Percentiles rank a stretch among this genome's conserved stretches.
Evolutionary conservation across 2,329 filamentous ascomycete species (phyloP).

Genomic region (Colletotrichum sp.): DNA sequence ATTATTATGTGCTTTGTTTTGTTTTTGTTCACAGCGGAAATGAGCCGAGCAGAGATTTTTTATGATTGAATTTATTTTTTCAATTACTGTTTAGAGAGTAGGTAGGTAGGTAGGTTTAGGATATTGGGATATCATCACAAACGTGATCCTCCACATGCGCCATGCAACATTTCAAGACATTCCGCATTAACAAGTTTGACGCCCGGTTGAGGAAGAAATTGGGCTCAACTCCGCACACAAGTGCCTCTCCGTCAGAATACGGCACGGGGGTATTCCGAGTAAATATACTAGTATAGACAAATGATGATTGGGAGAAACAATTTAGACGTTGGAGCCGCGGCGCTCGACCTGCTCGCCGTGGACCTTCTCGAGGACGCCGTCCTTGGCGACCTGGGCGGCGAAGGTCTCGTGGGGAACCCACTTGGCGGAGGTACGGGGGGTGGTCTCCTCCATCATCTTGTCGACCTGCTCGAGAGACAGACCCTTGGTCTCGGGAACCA

Average conservation of each 20-base stretch:
- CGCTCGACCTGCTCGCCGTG: conserved; percentile 32
- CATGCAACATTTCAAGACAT: conserved; percentile 15
- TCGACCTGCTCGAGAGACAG: conserved; percentile 81
- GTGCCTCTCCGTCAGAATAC: neutral
- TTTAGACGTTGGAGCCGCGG: conserved; percentile 35
- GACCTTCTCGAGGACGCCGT: conserved; percentile 34
- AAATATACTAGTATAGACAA: conserved; percentile 1
- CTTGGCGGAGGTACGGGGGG: conserved; percentile 75
- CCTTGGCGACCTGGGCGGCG: conserved; percentile 53
- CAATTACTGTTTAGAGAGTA: neutral
- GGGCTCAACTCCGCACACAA: neutral
- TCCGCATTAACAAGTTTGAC: conserved; percentile 13
- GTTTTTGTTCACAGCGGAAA: neutral
- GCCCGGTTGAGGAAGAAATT: neutral
- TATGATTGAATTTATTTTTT: neutral
- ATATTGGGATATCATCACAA: neutral
- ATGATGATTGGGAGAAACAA: neutral
- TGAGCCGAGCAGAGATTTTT: neutral
- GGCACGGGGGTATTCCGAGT: neutral
- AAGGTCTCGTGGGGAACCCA: conserved; percentile 79
- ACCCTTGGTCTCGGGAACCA: conserved; percentile 77
- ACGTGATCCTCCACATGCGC: conserved; percentile 2
- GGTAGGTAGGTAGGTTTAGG: neutral
- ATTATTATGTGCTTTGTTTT: neutral
- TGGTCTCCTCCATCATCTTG: conserved; percentile 88